Evolutionary conservation across 1,284 basidiomycete genomes (phyloP).

Genomic region (Calocybe gambosa): DNA sequence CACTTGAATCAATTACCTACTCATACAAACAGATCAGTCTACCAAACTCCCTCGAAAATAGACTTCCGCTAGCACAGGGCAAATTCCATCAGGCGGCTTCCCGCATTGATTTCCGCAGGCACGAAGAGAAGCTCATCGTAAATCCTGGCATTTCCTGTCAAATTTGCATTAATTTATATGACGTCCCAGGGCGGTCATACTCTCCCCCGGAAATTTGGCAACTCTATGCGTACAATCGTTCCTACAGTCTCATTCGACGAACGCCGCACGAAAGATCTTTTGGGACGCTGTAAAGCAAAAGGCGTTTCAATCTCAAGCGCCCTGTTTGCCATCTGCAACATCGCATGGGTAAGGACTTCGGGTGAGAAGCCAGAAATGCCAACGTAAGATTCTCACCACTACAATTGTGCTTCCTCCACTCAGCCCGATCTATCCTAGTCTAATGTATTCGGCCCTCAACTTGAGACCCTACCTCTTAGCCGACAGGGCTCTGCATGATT

Average conservation of each 20-base stretch:
- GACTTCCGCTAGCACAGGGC: slow-evolving; percentile 33
- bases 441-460: slow-evolving; percentile 80
- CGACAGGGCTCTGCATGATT: slow-evolving; percentile 41
- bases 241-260: slow-evolving; percentile 54
- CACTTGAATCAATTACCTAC: background rate
- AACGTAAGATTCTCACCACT: slow-evolving; percentile 31
- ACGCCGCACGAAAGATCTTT: slow-evolving; percentile 49
- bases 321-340: slow-evolving; percentile 68
- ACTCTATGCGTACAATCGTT: slow-evolving; percentile 55
- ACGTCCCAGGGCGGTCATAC: slow-evolving; percentile 54
- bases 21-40: slow-evolving; percentile 30
- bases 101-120: slow-evolving; percentile 51
- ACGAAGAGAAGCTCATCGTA: slow-evolving; percentile 47
- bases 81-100: slow-evolving; percentile 39
- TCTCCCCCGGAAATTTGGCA: slow-evolving; percentile 46
- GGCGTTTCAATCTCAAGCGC: slow-evolving; percentile 72
- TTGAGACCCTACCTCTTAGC: slow-evolving; percentile 53
- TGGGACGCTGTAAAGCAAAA: slow-evolving; percentile 61
- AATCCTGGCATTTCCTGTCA: slow-evolving; percentile 1
- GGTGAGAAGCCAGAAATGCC: slow-evolving; percentile 44
- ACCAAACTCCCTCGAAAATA: slow-evolving; percentile 49
- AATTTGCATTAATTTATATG: background rate
- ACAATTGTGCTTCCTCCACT: background rate
- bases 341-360: slow-evolving; percentile 60
- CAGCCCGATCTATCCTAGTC: slow-evolving; percentile 28